Percentiles rank a stretch among this genome's conserved stretches.
Evolutionary conservation across 306 rosid species (phyloP).

Genomic region (Cucumis cinereus): DNA sequence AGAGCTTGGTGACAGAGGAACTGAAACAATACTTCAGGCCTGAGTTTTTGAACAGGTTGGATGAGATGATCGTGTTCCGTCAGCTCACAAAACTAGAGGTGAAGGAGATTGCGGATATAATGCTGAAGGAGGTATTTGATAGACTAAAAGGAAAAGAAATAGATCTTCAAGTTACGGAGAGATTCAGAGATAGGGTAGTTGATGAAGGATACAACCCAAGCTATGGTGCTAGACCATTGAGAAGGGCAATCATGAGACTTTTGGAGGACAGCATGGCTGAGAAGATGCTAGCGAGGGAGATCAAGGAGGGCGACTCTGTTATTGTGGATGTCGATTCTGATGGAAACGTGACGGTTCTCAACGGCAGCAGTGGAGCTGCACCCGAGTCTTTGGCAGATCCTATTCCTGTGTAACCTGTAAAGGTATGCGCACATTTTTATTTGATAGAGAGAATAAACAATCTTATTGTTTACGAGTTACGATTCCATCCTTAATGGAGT

Average conservation of each 20-base stretch:
- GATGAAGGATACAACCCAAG: constrained; percentile 94
- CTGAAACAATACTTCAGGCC: constrained; percentile 87
- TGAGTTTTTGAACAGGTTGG: constrained; percentile 86
- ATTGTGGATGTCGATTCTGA: constrained; percentile 85
- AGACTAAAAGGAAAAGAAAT: constrained; percentile 66
- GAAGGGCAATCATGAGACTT: constrained; percentile 96
- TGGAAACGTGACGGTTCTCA: constrained; percentile 84
- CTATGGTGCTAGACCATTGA: constrained; percentile 89
- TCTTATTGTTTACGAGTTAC: not conserved
- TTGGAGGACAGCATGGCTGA: constrained; percentile 99
- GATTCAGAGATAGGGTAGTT: constrained; percentile 83
- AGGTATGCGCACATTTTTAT: not conserved
- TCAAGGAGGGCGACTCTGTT: constrained; percentile 83
- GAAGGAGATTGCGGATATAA: constrained; percentile 87
- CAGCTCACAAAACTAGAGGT: constrained; percentile 93
- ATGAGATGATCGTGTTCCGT: constrained; percentile 91
- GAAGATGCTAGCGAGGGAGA: constrained; percentile 95
- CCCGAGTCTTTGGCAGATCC: constrained; percentile 45
- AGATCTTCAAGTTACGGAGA: constrained; percentile 87
- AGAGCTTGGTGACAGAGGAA: constrained; percentile 94
- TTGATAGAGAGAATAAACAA: not conserved
- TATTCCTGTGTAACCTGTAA: constrained; percentile 29
- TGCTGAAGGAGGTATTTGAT: constrained; percentile 86
- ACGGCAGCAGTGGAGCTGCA: constrained; percentile 40
- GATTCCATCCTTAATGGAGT: not conserved